Percentiles rank a stretch among this genome's conserved stretches.
Evolutionary conservation across 805 yeast genomes (phyloP).

Genomic region (Ogataea siamensis): DNA sequence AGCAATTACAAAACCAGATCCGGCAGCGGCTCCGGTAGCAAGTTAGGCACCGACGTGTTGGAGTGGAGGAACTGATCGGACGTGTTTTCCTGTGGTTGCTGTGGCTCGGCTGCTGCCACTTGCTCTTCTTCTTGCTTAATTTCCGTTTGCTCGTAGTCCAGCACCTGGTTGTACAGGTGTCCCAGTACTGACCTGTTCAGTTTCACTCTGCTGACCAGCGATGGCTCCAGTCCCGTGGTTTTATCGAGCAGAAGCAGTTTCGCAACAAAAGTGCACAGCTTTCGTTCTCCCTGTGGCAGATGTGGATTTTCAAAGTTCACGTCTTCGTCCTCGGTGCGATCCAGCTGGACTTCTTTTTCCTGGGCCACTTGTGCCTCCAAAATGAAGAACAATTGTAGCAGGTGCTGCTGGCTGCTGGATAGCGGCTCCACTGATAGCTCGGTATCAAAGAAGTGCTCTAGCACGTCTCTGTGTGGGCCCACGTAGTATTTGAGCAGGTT

Average conservation of each 20-base stretch:
- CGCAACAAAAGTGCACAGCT: constrained; percentile 25
- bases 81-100: background rate
- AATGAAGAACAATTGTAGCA: constrained; percentile 44
- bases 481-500: constrained; percentile 25
- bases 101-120: background rate
- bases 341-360: constrained; percentile 38
- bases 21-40: constrained; percentile 12
- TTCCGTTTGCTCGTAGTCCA: constrained; percentile 9
- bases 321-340: constrained; percentile 52
- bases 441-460: constrained; percentile 33
- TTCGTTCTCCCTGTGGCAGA: constrained; percentile 20
- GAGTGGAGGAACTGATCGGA: constrained; percentile 7
- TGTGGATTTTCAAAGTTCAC: constrained; percentile 24
- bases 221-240: constrained; percentile 16
- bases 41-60: constrained; percentile 7
- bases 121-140: constrained; percentile 9
- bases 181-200: constrained; percentile 28
- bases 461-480: constrained; percentile 35
- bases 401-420: constrained; percentile 28
- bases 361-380: constrained; percentile 48
- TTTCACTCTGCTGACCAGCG: constrained; percentile 20
- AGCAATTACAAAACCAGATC: constrained; percentile 7
- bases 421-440: constrained; percentile 32
- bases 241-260: constrained; percentile 24
- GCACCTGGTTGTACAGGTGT: constrained; percentile 17